Conservation (phyloP, 2,329 filamentous ascomycete species). For the Aureobasidium mangrovei region DNA sequence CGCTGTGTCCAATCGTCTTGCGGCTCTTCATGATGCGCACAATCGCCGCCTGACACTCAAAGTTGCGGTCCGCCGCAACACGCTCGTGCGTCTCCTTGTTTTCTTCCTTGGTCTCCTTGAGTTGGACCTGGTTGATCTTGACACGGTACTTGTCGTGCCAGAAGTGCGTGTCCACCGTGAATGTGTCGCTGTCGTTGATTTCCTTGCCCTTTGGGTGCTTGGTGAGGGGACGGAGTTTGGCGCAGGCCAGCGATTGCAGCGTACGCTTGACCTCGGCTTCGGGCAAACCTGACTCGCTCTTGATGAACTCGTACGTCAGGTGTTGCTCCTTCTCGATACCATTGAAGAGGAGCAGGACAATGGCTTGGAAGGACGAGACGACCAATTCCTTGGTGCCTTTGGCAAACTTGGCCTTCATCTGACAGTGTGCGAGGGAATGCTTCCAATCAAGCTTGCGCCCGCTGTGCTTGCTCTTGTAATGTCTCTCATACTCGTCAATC, state of each 20-base stretch:
- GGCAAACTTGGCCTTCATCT: constrained; percentile 71
- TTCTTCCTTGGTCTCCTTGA: constrained; percentile 91
- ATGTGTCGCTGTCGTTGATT: constrained; percentile 68
- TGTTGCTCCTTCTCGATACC: constrained; percentile 52
- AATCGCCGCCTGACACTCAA: constrained; percentile 94
- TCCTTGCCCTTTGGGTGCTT: constrained; percentile 79
- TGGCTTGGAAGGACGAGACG: constrained; percentile 85
- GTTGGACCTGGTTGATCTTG: constrained; percentile 98
- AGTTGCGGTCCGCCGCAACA: constrained; percentile 80
- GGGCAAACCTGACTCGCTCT: constrained; percentile 62
- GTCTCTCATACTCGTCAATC: constrained; percentile 70
- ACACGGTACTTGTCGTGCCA: constrained; percentile 74
- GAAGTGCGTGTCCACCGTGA: constrained; percentile 72
- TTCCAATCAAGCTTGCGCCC: constrained; percentile 86
- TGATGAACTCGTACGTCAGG: constrained; percentile 67
- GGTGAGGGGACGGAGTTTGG: constrained; percentile 70
- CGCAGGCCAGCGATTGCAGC: constrained; percentile 89
- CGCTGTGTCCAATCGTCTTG: constrained; percentile 77
- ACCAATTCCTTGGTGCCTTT: constrained; percentile 79
- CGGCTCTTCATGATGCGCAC: constrained; percentile 94
- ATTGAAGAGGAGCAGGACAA: constrained; percentile 88
- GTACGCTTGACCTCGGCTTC: constrained; percentile 78
- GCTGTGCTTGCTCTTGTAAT: constrained; percentile 84
- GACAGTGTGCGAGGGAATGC: constrained; percentile 83
- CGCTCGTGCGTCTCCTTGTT: constrained; percentile 90